Conservation (phyloP, 768 basidiomycete species). For the Thelephora aurantiotincta region DNA sequence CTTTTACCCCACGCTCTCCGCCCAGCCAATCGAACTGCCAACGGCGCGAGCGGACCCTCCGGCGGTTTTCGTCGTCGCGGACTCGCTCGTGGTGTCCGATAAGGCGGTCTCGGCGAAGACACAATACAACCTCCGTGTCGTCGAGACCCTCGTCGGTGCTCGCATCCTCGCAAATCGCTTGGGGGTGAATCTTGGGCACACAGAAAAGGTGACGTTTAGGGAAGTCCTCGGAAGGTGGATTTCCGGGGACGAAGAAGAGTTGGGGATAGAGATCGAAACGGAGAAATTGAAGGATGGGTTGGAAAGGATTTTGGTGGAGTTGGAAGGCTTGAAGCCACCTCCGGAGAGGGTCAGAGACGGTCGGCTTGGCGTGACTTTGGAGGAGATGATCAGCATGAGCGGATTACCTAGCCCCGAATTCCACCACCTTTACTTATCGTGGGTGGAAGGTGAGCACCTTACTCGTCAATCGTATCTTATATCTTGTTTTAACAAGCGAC, state of each 20-base stretch:
- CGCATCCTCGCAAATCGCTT: conserved; percentile 54
- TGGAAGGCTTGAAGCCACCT: conserved; percentile 39
- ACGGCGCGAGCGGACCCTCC: conserved; percentile 19
- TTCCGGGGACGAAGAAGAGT: conserved; percentile 26
- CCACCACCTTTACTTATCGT: conserved; percentile 55
- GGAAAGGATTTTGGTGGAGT: conserved; percentile 28
- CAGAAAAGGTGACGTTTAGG: conserved; percentile 47
- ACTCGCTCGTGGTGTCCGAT: conserved; percentile 72
- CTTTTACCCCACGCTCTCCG: conserved; percentile 63
- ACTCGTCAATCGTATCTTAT: background rate
- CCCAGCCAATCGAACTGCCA: conserved; percentile 54
- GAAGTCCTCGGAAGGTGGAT: conserved; percentile 49
- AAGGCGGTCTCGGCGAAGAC: conserved; percentile 56
- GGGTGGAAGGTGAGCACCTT: conserved; percentile 53
- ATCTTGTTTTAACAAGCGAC: background rate
- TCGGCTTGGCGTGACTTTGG: conserved; percentile 51
- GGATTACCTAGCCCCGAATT: conserved; percentile 44
- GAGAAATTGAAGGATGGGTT: conserved; percentile 33
- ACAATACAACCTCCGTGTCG: conserved; percentile 81
- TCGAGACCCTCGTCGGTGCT: conserved; percentile 78
- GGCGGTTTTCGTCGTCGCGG: conserved; percentile 63
- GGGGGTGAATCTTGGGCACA: conserved; percentile 23
- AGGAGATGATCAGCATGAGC: conserved; percentile 58
- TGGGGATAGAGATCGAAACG: conserved; percentile 29
- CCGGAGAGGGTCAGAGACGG: conserved; percentile 18